Base-by-base conservation (phyloP, 2,329 filamentous ascomycete species). In the Scytalidium sp. region DNA sequence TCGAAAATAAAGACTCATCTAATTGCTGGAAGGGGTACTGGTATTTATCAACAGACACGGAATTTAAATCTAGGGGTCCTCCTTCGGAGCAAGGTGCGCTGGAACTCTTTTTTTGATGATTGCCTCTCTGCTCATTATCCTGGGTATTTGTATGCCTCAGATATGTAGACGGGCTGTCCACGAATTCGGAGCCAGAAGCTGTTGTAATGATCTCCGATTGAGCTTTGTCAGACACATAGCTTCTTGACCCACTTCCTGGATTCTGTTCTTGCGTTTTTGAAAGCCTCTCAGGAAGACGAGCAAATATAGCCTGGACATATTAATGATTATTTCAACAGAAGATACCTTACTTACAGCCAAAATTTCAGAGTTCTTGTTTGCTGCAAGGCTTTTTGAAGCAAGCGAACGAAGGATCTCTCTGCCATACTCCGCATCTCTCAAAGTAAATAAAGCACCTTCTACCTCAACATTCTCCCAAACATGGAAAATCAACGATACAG, bases 401-500 rank as follows among this genome's bases (percentile, higher is more conserved):
- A 75, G 69, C 57, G 74, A 8, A 17, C 9, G 9, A 41, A 41
- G 39, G n/a, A 41, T n/a, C 7, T 41, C 39, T 20, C 39, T 7
- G n/a, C 39, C 39, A 41, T 41, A 41, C n/a, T 41, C 39, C 73
- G 39, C 39, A 41, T 41, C 39, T 17, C 17, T 41, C 39, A 41
- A 17, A 8, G 8, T 17, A 7, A 7, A 20, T 20, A 8, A 17
- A n/a, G 39, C 19, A 17, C 8, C n/a, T 20, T 41, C n/a, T 9
- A 41, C 7, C 9, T 83, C 77, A 1, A 80, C 81, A 51, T 85
- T 85, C 64, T 85, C 83, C 11, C 84, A 70, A 8, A 83, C 80
- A 57, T 81, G 85, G 58, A 83, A 85, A 9, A 85, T 70, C 47
- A 85, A 70, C 0, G 82, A 82, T 29, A 86, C 66, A 49, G 85